These are phyloP conservation scores for Zelonia costaricensis DNA, from an alignment of 208 protist genomes.

Conservation along the genomic window DNA sequence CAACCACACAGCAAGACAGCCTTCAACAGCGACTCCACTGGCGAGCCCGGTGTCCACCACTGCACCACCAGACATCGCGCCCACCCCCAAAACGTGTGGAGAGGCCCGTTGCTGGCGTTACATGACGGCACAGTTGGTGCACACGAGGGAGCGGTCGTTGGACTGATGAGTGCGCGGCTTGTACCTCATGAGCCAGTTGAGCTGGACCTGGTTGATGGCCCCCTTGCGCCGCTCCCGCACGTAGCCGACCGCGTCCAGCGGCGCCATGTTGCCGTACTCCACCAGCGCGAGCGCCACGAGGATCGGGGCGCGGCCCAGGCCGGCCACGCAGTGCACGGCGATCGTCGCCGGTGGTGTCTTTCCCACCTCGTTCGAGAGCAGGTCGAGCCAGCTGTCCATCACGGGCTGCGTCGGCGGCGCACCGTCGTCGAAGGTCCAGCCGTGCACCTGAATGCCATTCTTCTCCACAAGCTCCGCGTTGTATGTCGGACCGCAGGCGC, in stretches of 20 bases:
- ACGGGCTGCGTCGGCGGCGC: constrained; percentile 79
- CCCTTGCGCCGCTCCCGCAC: constrained; percentile 83
- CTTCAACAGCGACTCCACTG: too few relatives aligned
- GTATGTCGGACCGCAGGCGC: constrained; percentile 88
- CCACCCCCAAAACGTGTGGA: too few relatives aligned
- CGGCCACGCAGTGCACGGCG: constrained; percentile 93
- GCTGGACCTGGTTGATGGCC: constrained; percentile 92
- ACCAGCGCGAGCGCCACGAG: constrained; percentile 91
- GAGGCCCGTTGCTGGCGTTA: constrained; percentile 12
- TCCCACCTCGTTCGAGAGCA: constrained; percentile 71
- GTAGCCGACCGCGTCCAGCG: constrained; percentile 82
- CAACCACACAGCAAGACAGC: too few relatives aligned
- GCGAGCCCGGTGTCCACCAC: too few relatives aligned
- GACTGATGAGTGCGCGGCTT: constrained; percentile 52
- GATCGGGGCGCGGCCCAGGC: constrained; percentile 91
- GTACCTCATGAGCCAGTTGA: constrained; percentile 90
- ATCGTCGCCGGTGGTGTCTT: constrained; percentile 44
- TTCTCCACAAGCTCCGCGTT: constrained; percentile 64
- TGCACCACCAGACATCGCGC: neutral
- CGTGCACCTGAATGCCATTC: constrained; percentile 78
- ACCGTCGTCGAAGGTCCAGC: constrained; percentile 93
- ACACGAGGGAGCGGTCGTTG: constrained; percentile 23
- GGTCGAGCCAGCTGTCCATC: constrained; percentile 73
- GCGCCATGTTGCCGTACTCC: constrained; percentile 75
- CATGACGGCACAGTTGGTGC: constrained; percentile 70